These are phyloP conservation scores for Collybiopsis luxurians DNA, from an alignment of 768 basidiomycete genomes.

Conservation along the genomic window DNA sequence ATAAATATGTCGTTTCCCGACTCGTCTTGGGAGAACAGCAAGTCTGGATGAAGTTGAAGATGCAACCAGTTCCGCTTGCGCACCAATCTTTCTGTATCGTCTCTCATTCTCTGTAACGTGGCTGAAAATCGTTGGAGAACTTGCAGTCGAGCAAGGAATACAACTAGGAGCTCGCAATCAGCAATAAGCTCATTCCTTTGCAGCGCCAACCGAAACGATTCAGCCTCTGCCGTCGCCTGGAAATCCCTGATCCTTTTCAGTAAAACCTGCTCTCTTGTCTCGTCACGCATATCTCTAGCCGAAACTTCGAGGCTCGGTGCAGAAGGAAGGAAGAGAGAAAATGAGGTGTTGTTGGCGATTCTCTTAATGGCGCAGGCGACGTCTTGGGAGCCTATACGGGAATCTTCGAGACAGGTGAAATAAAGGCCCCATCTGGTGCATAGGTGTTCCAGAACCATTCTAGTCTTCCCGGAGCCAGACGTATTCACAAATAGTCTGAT, in stretches of 20 bases:
- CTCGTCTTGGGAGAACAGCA: not conserved
- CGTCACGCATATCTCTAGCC: not conserved
- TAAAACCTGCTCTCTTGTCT: not conserved
- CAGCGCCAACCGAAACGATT: not conserved
- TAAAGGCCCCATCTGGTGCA: slow-evolving; percentile 11
- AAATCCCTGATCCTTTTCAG: not conserved
- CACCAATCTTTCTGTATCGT: not conserved
- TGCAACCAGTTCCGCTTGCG: not conserved
- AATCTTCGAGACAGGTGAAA: slow-evolving; percentile 1
- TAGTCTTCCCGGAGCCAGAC: slow-evolving; percentile 13
- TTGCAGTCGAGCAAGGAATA: not conserved
- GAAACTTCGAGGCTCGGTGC: not conserved
- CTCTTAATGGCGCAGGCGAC: not conserved
- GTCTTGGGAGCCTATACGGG: not conserved
- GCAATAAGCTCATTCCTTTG: not conserved
- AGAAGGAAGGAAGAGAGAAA: not conserved
- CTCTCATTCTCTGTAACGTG: not conserved
- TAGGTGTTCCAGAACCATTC: slow-evolving; percentile 9
- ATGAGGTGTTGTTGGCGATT: not conserved
- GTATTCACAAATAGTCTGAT: slow-evolving; percentile 4
- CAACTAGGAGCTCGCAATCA: not conserved
- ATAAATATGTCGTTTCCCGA: not conserved
- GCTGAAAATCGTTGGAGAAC: not conserved
- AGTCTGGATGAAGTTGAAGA: not conserved
- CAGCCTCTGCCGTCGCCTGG: not conserved